Percentiles rank a stretch among this genome's conserved stretches.
These are phyloP conservation scores for Piper betle DNA, from an alignment of 164 flowering plant genomes.

Conservation along the genomic window DNA sequence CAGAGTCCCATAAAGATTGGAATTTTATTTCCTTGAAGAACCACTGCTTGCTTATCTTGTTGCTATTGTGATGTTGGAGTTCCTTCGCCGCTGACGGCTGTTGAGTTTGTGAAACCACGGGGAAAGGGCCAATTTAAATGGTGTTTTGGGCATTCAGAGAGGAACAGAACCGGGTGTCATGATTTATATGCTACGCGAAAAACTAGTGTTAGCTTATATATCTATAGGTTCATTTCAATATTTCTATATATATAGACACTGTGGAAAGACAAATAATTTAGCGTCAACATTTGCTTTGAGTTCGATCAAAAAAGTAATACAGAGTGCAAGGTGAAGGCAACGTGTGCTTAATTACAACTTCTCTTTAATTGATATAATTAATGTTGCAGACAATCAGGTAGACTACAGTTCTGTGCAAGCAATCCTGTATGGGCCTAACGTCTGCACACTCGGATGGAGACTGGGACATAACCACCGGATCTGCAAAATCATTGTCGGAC, in stretches of 20 bases:
- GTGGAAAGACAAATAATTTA: background rate
- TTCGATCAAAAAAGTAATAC: background rate
- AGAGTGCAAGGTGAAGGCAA: background rate
- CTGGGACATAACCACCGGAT: constrained; percentile 39
- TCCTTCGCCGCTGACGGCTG: too few relatives aligned
- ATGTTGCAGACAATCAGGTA: constrained; percentile 64
- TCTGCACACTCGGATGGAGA: constrained; percentile 47
- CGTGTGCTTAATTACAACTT: too few relatives aligned
- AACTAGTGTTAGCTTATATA: background rate
- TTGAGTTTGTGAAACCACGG: too few relatives aligned
- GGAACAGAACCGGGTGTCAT: too few relatives aligned
- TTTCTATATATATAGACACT: too few relatives aligned
- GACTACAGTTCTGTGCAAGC: constrained; percentile 57
- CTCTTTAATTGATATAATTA: background rate
- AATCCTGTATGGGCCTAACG: constrained; percentile 75
- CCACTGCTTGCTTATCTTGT: too few relatives aligned
- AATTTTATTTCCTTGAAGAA: too few relatives aligned
- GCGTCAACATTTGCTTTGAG: background rate
- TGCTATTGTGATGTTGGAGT: too few relatives aligned
- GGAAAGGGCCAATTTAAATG: constrained; percentile 90
- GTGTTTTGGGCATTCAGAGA: constrained; percentile 81
- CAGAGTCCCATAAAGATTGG: too few relatives aligned
- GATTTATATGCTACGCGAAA: constrained; percentile 74
- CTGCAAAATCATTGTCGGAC: constrained; percentile 27
- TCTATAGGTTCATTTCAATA: background rate